Evolutionary conservation across 805 yeast genomes (phyloP).

Genomic region (Teunomyces pallodes): DNA sequence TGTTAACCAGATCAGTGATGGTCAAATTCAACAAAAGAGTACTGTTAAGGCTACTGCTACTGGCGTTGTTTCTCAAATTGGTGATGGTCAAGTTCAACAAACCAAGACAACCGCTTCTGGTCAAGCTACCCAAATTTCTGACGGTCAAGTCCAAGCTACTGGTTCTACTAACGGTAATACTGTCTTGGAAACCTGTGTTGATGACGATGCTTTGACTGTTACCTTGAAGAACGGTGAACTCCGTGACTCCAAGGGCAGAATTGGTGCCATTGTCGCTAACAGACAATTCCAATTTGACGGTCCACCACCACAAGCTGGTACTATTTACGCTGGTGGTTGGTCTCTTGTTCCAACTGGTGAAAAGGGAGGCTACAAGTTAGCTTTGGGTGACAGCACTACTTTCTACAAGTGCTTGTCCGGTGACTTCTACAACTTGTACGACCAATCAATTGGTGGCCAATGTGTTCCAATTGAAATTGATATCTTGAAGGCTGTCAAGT

Average conservation of each 20-base stretch:
- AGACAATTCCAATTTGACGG: conserved; percentile 80
- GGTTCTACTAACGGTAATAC: conserved; percentile 1
- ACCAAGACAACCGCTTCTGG: conserved; percentile 24
- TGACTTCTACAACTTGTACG: conserved; percentile 75
- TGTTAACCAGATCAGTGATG: conserved; percentile 45
- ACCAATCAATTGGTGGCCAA: conserved; percentile 57
- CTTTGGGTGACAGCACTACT: conserved; percentile 56
- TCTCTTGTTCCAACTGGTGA: conserved; percentile 14
- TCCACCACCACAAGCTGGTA: conserved; percentile 69
- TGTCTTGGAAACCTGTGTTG: conserved; percentile 19
- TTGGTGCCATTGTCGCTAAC: conserved; percentile 79
- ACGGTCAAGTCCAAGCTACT: conserved; percentile 31
- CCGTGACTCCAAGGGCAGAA: conserved; percentile 60
- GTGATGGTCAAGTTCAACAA: conserved; percentile 32
- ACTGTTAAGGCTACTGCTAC: conserved; percentile 21
- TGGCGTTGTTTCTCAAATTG: conserved; percentile 38
- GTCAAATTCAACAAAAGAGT: conserved; percentile 45
- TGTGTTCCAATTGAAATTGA: conserved; percentile 40
- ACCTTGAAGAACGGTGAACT: conserved; percentile 50
- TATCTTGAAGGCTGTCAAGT: conserved; percentile 13
- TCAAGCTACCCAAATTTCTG: conserved; percentile 21
- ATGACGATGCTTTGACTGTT: conserved; percentile 48
- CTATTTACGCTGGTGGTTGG: conserved; percentile 32
- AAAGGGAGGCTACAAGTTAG: conserved; percentile 53
- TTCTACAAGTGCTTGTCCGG: conserved; percentile 79